These are phyloP conservation scores for Nymphaea colorata DNA, from an alignment of 164 flowering plant genomes.

Conservation along the genomic window DNA sequence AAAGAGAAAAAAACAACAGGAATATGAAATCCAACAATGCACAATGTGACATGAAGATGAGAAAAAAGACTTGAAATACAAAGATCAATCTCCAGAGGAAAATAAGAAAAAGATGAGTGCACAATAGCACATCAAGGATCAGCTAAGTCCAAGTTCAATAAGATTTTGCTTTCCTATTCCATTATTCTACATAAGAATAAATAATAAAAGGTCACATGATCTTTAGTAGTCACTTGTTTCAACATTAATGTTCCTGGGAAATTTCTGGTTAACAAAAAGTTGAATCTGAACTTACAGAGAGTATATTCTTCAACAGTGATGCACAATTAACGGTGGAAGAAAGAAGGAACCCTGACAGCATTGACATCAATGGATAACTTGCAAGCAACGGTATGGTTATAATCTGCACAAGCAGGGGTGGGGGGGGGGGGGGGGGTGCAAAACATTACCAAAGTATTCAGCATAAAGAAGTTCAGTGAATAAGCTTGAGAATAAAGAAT, in stretches of 20 bases:
- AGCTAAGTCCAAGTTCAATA: background rate
- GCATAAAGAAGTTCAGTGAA: background rate
- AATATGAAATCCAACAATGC: background rate
- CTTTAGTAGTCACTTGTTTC: too few relatives aligned
- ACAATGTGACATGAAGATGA: background rate
- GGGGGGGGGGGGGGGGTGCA: background rate
- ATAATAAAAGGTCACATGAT: too few relatives aligned
- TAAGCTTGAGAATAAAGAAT: background rate
- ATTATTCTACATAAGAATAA: too few relatives aligned
- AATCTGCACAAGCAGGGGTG: conserved; percentile 18
- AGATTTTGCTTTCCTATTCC: too few relatives aligned
- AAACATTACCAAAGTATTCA: background rate
- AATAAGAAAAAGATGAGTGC: background rate
- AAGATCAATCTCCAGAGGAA: background rate
- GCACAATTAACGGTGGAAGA: conserved; percentile 32
- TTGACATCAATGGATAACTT: conserved; percentile 50
- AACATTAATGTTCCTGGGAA: too few relatives aligned
- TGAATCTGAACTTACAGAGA: conserved; percentile 36
- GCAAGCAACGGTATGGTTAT: conserved; percentile 39
- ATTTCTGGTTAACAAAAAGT: background rate
- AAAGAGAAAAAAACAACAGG: background rate
- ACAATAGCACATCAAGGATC: background rate
- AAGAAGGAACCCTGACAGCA: conserved; percentile 40
- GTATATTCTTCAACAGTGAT: conserved; percentile 45
- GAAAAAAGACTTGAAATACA: background rate